Evolutionary conservation across 306 rosid genomes (phyloP).

Genomic region (Spatholobus suberectus): DNA sequence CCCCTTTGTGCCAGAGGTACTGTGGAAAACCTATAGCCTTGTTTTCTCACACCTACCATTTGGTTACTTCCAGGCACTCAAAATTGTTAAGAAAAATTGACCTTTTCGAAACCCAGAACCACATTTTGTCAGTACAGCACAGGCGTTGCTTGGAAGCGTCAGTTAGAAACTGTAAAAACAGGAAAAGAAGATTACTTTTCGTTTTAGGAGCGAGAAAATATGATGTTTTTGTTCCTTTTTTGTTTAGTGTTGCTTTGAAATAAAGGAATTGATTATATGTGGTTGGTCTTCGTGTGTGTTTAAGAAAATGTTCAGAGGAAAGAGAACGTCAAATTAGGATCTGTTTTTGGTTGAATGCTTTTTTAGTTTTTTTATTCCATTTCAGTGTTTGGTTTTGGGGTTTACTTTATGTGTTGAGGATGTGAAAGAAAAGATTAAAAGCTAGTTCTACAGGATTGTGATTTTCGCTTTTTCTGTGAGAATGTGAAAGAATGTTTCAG

Average conservation of each 20-base stretch:
- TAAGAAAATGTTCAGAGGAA: slow-evolving; percentile 6
- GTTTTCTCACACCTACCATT: background rate
- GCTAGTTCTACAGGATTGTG: background rate
- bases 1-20: slow-evolving; percentile 83
- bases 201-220: background rate
- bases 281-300: background rate
- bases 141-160: slow-evolving; percentile 4
- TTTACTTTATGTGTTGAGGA: background rate
- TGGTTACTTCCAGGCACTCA: background rate
- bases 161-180: background rate
- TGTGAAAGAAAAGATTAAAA: background rate
- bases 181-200: background rate
- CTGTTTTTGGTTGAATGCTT: background rate
- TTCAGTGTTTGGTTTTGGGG: background rate
- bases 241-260: background rate
- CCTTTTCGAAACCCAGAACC: slow-evolving; percentile 15
- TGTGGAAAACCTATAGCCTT: background rate
- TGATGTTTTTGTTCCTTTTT: background rate
- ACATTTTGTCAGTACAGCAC: background rate
- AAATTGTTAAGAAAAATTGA: background rate
- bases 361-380: background rate
- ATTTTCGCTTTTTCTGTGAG: background rate
- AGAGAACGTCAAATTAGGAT: background rate
- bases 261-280: background rate
- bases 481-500: background rate